Evolutionary conservation across 257 asterid species (phyloP).

Genomic region (Rhazya stricta): DNA sequence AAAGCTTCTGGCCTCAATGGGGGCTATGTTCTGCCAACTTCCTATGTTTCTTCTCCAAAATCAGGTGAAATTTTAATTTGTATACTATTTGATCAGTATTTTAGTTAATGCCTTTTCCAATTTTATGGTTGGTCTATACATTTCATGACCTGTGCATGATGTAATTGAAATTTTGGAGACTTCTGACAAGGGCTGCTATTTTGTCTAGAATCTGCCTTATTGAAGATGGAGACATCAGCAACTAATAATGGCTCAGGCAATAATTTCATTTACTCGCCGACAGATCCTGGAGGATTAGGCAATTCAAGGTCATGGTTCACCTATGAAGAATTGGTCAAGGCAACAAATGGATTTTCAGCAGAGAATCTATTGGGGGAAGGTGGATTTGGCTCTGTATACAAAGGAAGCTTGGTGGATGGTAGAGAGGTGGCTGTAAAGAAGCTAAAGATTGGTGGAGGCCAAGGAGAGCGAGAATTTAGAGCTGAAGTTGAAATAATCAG

Average conservation of each 20-base stretch:
- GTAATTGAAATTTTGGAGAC: slow-evolving; percentile 1
- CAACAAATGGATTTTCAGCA: slow-evolving; percentile 66
- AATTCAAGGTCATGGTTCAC: slow-evolving; percentile 67
- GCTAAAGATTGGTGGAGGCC: slow-evolving; percentile 68
- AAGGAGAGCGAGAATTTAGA: slow-evolving; percentile 92
- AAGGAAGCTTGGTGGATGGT: slow-evolving; percentile 71
- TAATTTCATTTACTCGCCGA: slow-evolving; percentile 38
- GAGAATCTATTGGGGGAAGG: slow-evolving; percentile 84
- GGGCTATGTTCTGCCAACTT: slow-evolving; percentile 58
- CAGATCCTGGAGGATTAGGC: slow-evolving; percentile 60
- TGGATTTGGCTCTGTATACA: slow-evolving; percentile 90
- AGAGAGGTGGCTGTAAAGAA: slow-evolving; percentile 89
- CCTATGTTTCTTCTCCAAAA: slow-evolving; percentile 39
- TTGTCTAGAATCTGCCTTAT: slow-evolving; percentile 53
- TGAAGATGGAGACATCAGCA: slow-evolving; percentile 45
- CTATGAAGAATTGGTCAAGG: slow-evolving; percentile 61
- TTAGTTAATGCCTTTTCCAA: slow-evolving; percentile 1
- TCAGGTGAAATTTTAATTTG: slow-evolving; percentile 43
- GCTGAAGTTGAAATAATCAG: slow-evolving; percentile 94
- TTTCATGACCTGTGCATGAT: neutral
- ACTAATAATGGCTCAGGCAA: slow-evolving; percentile 33
- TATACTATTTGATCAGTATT: slow-evolving; percentile 1
- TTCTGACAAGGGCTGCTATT: slow-evolving; percentile 17
- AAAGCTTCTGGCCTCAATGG: slow-evolving; percentile 42
- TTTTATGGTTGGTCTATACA: slow-evolving; percentile 1